These are phyloP conservation scores for Russula dissimulans DNA, from an alignment of 768 basidiomycete genomes.

Conservation along the genomic window DNA sequence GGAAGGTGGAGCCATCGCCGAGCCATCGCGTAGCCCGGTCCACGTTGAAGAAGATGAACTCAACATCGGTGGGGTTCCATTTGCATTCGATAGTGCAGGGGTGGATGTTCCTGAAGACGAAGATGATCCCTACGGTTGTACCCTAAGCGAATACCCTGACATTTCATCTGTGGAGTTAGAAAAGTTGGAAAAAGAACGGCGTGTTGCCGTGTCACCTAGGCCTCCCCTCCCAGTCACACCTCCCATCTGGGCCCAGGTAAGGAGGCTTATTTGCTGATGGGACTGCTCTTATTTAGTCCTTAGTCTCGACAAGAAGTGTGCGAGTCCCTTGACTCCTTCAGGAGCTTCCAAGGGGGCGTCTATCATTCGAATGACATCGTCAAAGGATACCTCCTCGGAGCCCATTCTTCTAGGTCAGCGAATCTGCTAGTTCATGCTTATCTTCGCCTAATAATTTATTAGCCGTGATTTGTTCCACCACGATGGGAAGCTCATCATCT, in stretches of 20 bases:
- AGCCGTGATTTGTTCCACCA: slow-evolving; percentile 66
- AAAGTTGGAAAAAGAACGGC: neutral
- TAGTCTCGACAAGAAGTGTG: slow-evolving; percentile 81
- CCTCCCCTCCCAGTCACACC: slow-evolving; percentile 26
- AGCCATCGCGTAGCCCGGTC: neutral
- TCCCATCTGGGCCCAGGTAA: slow-evolving; percentile 39
- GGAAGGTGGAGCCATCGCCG: neutral
- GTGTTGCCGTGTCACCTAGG: slow-evolving; percentile 14
- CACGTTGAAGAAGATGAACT: neutral
- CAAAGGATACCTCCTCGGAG: slow-evolving; percentile 71
- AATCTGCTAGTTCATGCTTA: neutral
- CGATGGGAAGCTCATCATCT: slow-evolving; percentile 63
- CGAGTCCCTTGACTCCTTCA: slow-evolving; percentile 67
- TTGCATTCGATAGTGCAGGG: neutral
- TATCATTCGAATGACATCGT: slow-evolving; percentile 52
- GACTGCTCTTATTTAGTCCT: slow-evolving; percentile 3
- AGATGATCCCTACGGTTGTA: neutral
- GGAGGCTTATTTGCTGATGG: slow-evolving; percentile 1
- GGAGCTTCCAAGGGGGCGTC: slow-evolving; percentile 73
- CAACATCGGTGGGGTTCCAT: neutral
- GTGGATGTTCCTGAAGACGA: neutral
- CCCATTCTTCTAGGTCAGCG: slow-evolving; percentile 53
- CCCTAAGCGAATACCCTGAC: neutral
- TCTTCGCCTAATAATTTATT: slow-evolving; percentile 9
- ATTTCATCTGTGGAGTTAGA: neutral